These are phyloP conservation scores for Eucalyptus erythrocorys DNA, from an alignment of 345 rosid species.

Conservation along the genomic window DNA sequence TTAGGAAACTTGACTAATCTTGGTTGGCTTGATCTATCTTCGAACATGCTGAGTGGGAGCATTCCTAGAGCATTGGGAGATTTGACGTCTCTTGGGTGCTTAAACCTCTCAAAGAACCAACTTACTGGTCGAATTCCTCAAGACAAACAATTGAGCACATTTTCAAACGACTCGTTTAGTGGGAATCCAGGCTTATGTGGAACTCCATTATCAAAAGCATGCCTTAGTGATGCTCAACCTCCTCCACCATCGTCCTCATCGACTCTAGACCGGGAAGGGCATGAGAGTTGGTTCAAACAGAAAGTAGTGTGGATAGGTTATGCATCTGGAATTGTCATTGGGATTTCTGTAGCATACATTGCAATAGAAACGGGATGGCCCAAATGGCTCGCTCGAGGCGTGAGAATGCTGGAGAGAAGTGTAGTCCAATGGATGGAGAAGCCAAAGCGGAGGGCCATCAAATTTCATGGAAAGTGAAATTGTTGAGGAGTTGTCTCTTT, in stretches of 20 bases:
- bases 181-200: neutral
- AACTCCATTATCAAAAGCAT: neutral
- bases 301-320: neutral
- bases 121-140: neutral
- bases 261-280: accelerated
- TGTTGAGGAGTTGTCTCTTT: neutral
- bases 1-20: neutral
- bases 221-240: neutral
- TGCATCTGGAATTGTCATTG: neutral
- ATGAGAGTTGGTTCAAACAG: neutral
- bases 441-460: neutral
- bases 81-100: neutral
- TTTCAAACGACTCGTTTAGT: neutral
- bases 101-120: neutral
- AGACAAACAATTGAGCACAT: neutral
- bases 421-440: neutral
- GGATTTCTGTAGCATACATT: neutral
- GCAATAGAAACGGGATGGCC: neutral
- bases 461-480: neutral
- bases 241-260: neutral
- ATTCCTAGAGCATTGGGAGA: neutral
- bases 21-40: neutral
- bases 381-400: neutral
- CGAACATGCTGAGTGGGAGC: neutral
- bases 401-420: neutral